A percentile compares a stretch with the other conserved stretches of the same genome.
phyloP scores from a whole-genome alignment of 495 filamentous ascomycete genomes.

The Neurospora intermedia region DNA sequence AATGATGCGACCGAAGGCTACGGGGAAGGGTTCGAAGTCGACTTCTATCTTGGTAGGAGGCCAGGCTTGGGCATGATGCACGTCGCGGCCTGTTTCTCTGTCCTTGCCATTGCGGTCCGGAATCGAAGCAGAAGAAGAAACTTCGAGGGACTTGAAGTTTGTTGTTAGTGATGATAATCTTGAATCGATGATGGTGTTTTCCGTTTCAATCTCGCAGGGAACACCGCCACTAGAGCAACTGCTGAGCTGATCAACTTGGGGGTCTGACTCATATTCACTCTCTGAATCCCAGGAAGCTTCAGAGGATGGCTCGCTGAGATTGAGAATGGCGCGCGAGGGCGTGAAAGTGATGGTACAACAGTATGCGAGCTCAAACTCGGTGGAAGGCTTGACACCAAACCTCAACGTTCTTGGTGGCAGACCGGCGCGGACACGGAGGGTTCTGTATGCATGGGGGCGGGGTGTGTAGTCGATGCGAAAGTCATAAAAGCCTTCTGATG shows the following conservation, averaged over 20 bases:
- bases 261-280: background rate
- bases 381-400: background rate
- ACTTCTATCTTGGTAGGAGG: background rate
- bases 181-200: background rate
- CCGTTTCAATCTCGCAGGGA: background rate
- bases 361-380: background rate
- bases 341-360: background rate
- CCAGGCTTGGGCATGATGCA: constrained; percentile 24
- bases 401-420: background rate
- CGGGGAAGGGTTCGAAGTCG: constrained; percentile 4
- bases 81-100: constrained; percentile 19
- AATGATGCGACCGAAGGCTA: constrained; percentile 43
- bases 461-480: background rate
- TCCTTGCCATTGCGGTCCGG: constrained; percentile 15
- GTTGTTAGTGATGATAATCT: too few relatives aligned
- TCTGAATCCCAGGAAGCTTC: too few relatives aligned
- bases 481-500: background rate
- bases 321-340: background rate
- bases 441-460: background rate
- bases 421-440: background rate
- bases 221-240: background rate
- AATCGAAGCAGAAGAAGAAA: constrained; percentile 22
- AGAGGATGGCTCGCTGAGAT: too few relatives aligned
- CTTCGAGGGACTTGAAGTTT: constrained; percentile 22
- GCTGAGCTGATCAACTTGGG: background rate